These are phyloP conservation scores for Arabidopsis arenosa DNA, from an alignment of 345 rosid genomes.

Conservation along the genomic window DNA sequence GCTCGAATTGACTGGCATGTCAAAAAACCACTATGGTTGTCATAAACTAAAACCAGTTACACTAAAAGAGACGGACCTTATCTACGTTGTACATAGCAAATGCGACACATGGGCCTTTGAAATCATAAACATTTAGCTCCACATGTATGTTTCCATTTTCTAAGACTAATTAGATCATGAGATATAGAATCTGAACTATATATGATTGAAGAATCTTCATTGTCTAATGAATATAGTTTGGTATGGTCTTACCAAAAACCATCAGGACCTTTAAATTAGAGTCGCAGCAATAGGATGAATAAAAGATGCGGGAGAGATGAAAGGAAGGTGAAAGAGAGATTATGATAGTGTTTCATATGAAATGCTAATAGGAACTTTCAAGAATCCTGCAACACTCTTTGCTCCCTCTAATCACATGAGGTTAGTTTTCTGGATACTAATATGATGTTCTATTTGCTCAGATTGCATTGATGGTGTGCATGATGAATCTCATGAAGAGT, in stretches of 20 bases:
- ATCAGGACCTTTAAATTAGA: constrained; percentile 71
- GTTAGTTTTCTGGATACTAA: constrained; percentile 11
- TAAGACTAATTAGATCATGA: constrained; percentile 57
- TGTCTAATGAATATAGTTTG: constrained; percentile 30
- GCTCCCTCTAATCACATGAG: neutral
- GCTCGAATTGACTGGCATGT: constrained; percentile 76
- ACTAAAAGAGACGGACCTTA: constrained; percentile 58
- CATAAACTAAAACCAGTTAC: neutral
- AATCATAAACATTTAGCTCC: constrained; percentile 81
- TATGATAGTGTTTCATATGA: constrained; percentile 7
- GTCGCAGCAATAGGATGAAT: too few relatives aligned
- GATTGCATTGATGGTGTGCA: constrained; percentile 42
- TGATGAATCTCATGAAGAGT: constrained; percentile 16
- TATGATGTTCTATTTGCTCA: constrained; percentile 20
- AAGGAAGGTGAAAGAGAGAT: too few relatives aligned
- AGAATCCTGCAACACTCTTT: constrained; percentile 19
- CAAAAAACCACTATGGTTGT: constrained; percentile 21
- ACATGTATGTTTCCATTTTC: constrained; percentile 63
- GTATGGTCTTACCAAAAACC: constrained; percentile 75
- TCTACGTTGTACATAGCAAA: constrained; percentile 98
- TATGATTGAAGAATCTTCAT: neutral
- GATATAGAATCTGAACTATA: constrained; percentile 20
- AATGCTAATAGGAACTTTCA: neutral
- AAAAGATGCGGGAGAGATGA: too few relatives aligned
- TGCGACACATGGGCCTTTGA: constrained; percentile 92